A percentile compares a stretch with the other conserved stretches of the same genome.
phyloP scores from a whole-genome alignment of 2,329 filamentous ascomycete genomes.

The Colletotrichum liaoningense region DNA sequence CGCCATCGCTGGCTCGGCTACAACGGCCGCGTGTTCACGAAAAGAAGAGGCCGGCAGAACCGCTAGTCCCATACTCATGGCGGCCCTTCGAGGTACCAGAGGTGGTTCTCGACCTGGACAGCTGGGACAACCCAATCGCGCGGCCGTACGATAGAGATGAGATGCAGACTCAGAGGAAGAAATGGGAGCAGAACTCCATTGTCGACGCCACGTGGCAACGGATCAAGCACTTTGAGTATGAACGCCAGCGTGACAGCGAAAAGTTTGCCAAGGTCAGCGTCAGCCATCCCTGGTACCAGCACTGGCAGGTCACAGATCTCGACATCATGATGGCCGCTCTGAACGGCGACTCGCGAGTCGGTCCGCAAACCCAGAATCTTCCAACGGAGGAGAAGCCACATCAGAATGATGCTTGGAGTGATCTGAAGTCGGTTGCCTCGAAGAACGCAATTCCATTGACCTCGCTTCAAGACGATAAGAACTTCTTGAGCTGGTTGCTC shows the following conservation, averaged over 20 bases:
- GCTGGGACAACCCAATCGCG: conserved; percentile 55
- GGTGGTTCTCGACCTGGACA: conserved; percentile 64
- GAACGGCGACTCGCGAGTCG: conserved; percentile 3
- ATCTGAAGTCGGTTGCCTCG: conserved; percentile 21
- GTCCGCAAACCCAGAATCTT: neutral
- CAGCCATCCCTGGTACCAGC: conserved; percentile 29
- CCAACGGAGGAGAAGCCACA: neutral
- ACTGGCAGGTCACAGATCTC: conserved; percentile 53
- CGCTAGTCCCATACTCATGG: conserved; percentile 22
- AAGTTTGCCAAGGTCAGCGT: conserved; percentile 27
- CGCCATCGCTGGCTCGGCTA: neutral
- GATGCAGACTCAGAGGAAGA: conserved; percentile 44
- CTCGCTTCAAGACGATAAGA: conserved; percentile 42
- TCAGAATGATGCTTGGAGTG: neutral
- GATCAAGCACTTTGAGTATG: conserved; percentile 44
- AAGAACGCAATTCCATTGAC: conserved; percentile 47
- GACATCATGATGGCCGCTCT: conserved; percentile 57
- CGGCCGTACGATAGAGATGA: conserved; percentile 52
- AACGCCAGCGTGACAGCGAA: conserved; percentile 34
- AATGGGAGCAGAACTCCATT: conserved; percentile 43
- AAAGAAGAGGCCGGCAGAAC: conserved; percentile 19
- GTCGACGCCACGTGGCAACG: conserved; percentile 40
- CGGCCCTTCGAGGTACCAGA: conserved; percentile 47
- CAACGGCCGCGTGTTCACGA: conserved; percentile 11
- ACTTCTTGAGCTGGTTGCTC: conserved; percentile 50